Conservation (phyloP, 768 basidiomycete species). For the Rhizopogon roseolus region DNA sequence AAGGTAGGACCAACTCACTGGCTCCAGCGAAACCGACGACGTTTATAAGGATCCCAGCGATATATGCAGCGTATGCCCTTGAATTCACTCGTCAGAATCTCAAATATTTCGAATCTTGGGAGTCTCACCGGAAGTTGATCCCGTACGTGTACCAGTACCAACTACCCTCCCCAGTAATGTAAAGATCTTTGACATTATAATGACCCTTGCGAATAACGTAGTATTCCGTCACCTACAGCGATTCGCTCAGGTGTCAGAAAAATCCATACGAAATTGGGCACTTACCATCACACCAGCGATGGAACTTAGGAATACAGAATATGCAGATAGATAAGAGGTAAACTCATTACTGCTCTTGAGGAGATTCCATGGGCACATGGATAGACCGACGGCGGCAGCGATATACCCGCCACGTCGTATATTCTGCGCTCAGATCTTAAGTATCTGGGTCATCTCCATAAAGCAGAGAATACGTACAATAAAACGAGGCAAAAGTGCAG, state of each 20-base stretch:
- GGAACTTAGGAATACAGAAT: conserved; percentile 76
- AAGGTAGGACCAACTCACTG: conserved; percentile 34
- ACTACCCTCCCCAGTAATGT: conserved; percentile 46
- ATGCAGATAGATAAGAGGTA: conserved; percentile 77
- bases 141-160: conserved; percentile 79
- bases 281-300: conserved; percentile 77
- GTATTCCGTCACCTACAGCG: conserved; percentile 67
- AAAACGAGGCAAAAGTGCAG: conserved; percentile 71
- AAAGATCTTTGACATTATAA: conserved; percentile 69
- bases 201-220: conserved; percentile 69
- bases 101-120: neutral
- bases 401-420: conserved; percentile 84
- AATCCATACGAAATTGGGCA: neutral
- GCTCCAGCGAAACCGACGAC: conserved; percentile 79
- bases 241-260: neutral
- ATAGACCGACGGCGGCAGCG: conserved; percentile 69
- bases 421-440: conserved; percentile 37
- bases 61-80: conserved; percentile 63
- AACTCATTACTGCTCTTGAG: conserved; percentile 71
- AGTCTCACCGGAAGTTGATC: conserved; percentile 58
- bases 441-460: too few relatives aligned
- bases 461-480: conserved; percentile 39
- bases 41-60: conserved; percentile 76
- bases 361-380: conserved; percentile 75
- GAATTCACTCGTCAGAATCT: neutral